Conservation (phyloP, 2,329 filamentous ascomycete species). For the Fusarium brevicatenulatum region DNA sequence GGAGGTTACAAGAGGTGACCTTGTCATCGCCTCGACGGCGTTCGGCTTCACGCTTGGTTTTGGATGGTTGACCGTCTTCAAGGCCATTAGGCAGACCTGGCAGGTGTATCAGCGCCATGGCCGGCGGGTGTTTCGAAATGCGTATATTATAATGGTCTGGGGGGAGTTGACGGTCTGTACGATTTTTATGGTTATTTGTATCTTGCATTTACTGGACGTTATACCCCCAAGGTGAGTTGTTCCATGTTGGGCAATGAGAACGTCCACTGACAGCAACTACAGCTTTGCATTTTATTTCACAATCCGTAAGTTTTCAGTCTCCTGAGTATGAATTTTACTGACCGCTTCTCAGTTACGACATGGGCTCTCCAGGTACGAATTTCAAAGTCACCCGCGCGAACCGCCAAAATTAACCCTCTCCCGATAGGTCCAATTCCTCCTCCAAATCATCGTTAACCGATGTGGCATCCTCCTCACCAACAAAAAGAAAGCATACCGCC, state of each 20-base stretch:
- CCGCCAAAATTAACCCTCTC: not conserved
- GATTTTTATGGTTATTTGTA: constrained; percentile 53
- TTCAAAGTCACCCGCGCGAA: not conserved
- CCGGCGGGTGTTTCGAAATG: constrained; percentile 47
- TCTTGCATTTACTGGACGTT: constrained; percentile 36
- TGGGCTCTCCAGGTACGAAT: constrained; percentile 42
- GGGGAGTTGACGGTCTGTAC: constrained; percentile 55
- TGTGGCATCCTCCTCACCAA: constrained; percentile 40
- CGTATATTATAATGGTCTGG: constrained; percentile 61
- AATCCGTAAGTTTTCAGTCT: constrained; percentile 33
- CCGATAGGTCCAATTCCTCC: constrained; percentile 36
- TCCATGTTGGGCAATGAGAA: fast-evolving
- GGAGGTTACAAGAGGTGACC: constrained; percentile 36
- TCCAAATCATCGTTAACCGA: constrained; percentile 45
- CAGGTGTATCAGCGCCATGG: constrained; percentile 49
- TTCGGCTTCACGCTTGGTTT: constrained; percentile 55
- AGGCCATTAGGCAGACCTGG: constrained; percentile 49
- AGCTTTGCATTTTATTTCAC: constrained; percentile 45
- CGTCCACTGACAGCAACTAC: constrained; percentile 5
- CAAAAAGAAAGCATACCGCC: constrained; percentile 22
- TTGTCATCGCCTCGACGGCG: constrained; percentile 47
- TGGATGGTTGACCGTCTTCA: constrained; percentile 53
- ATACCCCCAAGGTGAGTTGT: constrained; percentile 42
- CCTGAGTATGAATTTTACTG: not conserved
- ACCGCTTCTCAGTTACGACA: constrained; percentile 34